Evolutionary conservation across 768 basidiomycete genomes (phyloP).

Genomic region (Erythrobasidium yunnanense): DNA sequence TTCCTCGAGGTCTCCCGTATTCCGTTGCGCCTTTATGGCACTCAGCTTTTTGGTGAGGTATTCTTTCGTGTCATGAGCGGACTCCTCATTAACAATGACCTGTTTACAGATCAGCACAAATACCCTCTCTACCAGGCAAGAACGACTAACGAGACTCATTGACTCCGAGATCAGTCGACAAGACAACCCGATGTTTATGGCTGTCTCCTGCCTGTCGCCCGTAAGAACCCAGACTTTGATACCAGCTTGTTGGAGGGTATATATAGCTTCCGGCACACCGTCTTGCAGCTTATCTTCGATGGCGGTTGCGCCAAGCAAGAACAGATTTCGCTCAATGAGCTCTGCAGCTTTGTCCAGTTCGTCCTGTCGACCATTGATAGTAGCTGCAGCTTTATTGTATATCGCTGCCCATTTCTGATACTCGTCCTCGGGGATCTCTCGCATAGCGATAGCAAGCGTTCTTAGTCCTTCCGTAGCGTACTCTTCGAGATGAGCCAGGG

Average conservation of each 20-base stretch:
- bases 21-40: constrained; percentile 87
- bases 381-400: constrained; percentile 84
- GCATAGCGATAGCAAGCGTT: constrained; percentile 89
- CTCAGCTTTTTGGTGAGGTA: constrained; percentile 76
- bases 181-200: constrained; percentile 97
- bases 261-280: constrained; percentile 94
- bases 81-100: constrained; percentile 92
- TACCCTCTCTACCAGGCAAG: neutral
- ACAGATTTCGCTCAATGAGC: constrained; percentile 85
- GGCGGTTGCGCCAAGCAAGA: constrained; percentile 87
- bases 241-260: constrained; percentile 92
- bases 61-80: constrained; percentile 64
- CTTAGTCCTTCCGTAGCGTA: constrained; percentile 95
- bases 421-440: constrained; percentile 81
- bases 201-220: constrained; percentile 95
- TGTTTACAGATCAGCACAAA: constrained; percentile 39
- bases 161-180: constrained; percentile 94
- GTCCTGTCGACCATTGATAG: constrained; percentile 86
- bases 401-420: constrained; percentile 79
- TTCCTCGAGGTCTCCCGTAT: constrained; percentile 83
- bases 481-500: constrained; percentile 82
- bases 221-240: constrained; percentile 99
- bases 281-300: constrained; percentile 98
- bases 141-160: constrained; percentile 73
- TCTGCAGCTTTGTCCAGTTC: constrained; percentile 91